phyloP scores from a whole-genome alignment of 73 alveolate genomes.

The Symbiodinium natans region DNA sequence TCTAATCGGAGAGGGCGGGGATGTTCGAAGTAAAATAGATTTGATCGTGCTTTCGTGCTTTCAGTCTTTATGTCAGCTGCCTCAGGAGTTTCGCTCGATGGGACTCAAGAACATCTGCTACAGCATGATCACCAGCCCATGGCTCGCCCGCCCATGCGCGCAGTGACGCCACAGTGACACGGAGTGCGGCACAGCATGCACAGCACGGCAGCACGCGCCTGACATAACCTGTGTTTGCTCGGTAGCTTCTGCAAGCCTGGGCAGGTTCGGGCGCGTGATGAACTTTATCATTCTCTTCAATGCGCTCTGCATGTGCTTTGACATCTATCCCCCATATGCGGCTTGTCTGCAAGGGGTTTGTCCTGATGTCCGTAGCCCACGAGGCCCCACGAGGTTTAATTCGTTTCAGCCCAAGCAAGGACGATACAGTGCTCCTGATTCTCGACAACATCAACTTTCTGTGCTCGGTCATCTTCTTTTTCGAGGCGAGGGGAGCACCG shows the following conservation, averaged over 20 bases:
- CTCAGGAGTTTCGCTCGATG: slow-evolving; percentile 67
- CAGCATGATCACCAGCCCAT: slow-evolving; percentile 78
- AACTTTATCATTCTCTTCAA: slow-evolving; percentile 55
- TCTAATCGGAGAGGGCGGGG: too few relatives aligned
- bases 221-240: too few relatives aligned
- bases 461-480: slow-evolving; percentile 51
- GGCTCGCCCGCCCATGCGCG: neutral
- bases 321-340: slow-evolving; percentile 62
- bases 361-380: neutral
- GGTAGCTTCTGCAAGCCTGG: neutral
- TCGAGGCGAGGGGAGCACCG: slow-evolving; percentile 41
- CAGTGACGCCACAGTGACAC: neutral
- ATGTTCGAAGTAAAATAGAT: too few relatives aligned
- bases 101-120: slow-evolving; percentile 73
- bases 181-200: too few relatives aligned
- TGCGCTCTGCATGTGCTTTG: slow-evolving; percentile 80
- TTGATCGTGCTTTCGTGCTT: too few relatives aligned
- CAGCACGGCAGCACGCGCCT: too few relatives aligned
- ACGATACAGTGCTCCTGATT: slow-evolving; percentile 61
- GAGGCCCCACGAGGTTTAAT: too few relatives aligned
- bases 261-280: slow-evolving; percentile 62
- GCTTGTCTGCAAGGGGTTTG: neutral
- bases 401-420: too few relatives aligned
- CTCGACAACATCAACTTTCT: slow-evolving; percentile 64
- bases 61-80: too few relatives aligned